Evolutionary conservation across 495 filamentous ascomycete species (phyloP).

Genomic region (Podospora sp.): DNA sequence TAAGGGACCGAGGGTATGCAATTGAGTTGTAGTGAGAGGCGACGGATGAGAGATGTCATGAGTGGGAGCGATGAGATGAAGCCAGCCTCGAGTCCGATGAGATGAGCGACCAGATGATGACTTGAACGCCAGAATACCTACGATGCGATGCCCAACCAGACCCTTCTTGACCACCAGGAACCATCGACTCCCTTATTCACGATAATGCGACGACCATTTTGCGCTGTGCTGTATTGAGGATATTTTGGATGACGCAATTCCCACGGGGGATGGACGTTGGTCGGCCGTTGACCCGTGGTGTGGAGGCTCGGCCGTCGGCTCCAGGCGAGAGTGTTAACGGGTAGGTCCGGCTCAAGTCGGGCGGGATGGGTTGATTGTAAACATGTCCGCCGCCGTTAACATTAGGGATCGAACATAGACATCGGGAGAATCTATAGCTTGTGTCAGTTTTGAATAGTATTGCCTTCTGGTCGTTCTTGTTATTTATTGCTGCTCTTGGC

Average conservation of each 20-base stretch:
- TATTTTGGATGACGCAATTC: background rate
- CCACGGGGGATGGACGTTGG: background rate
- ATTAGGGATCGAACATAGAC: background rate
- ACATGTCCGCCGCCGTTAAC: background rate
- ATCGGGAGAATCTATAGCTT: too few species aligned
- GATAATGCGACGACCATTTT: background rate
- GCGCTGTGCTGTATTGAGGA: background rate
- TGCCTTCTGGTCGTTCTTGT: too few species aligned
- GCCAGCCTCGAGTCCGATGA: background rate
- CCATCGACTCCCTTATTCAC: background rate
- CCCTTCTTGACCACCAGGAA: background rate
- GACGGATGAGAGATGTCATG: background rate
- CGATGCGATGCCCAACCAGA: background rate
- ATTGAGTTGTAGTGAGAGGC: background rate
- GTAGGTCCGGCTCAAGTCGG: background rate
- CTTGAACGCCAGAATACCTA: background rate
- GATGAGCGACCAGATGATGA: background rate
- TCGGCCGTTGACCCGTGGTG: constrained; percentile 1
- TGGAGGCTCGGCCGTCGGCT: background rate
- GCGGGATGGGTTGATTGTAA: background rate
- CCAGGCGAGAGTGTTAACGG: constrained; percentile 6
- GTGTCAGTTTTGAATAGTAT: too few species aligned
- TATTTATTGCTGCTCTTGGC: too few species aligned
- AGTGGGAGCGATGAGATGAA: background rate
- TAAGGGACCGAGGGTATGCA: too few species aligned